phyloP scores from a whole-genome alignment of 495 filamentous ascomycete genomes.

The Daldinia decipiens region DNA sequence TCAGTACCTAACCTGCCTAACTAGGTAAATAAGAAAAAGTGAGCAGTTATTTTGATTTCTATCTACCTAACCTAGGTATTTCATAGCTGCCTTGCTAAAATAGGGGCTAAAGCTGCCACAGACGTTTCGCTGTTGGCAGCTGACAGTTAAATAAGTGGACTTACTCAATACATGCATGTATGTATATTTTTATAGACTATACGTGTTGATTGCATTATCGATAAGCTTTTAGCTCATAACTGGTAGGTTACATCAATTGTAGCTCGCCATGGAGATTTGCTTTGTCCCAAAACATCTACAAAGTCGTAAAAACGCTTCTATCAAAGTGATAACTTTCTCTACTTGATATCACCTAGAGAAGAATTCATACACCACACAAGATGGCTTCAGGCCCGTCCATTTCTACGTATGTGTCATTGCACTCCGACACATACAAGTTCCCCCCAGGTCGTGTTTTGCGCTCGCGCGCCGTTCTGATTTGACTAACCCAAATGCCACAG shows the following conservation, averaged over 20 bases:
- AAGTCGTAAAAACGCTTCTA: background rate
- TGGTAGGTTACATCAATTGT: background rate
- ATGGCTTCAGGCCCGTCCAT: constrained; percentile 58
- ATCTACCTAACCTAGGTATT: background rate
- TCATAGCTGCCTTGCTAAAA: background rate
- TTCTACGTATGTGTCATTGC: constrained; percentile 74
- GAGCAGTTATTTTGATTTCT: background rate
- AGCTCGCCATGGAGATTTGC: background rate
- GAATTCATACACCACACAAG: constrained; percentile 22
- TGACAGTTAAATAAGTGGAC: background rate
- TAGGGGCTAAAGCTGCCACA: background rate
- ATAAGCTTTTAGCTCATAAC: constrained; percentile 7
- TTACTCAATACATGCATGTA: background rate
- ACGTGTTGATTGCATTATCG: constrained; percentile 1
- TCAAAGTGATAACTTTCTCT: constrained; percentile 7
- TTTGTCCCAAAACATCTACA: constrained; percentile 7
- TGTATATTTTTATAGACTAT: no score
- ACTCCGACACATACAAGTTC: constrained; percentile 66
- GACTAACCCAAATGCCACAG: constrained; percentile 51
- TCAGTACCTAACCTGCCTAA: background rate
- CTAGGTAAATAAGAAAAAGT: background rate
- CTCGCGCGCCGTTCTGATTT: background rate
- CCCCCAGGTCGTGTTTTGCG: background rate
- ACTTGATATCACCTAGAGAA: background rate
- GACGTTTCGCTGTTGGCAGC: background rate